These are phyloP conservation scores for Eucalyptus coolabah DNA, from an alignment of 345 rosid genomes.

Conservation along the genomic window DNA sequence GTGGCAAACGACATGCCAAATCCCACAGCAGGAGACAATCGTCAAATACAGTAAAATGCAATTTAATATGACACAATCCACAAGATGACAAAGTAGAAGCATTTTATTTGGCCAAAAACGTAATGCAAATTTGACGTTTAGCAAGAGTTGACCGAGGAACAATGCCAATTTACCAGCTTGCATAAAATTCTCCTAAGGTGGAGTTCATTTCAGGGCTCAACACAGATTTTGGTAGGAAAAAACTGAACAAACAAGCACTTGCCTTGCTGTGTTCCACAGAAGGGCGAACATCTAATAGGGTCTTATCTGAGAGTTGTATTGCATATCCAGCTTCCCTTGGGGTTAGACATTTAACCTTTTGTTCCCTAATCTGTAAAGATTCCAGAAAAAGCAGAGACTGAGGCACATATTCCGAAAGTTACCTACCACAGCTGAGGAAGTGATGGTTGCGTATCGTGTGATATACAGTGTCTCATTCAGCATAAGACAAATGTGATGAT, in stretches of 20 bases:
- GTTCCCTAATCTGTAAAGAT: constrained; percentile 54
- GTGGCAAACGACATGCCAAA: background rate
- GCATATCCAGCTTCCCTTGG: constrained; percentile 94
- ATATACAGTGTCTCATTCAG: background rate
- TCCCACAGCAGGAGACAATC: background rate
- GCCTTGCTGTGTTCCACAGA: constrained; percentile 67
- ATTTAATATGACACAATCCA: background rate
- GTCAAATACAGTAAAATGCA: background rate
- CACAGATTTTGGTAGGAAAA: background rate
- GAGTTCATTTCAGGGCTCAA: background rate
- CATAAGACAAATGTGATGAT: background rate
- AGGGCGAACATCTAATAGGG: constrained; percentile 77
- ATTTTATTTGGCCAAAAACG: background rate
- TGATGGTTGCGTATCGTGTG: background rate
- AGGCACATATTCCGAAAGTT: background rate
- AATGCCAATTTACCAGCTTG: background rate
- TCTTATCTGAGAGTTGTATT: constrained; percentile 68
- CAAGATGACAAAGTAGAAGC: background rate
- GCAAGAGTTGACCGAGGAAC: background rate
- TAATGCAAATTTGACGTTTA: background rate
- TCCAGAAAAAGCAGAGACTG: background rate
- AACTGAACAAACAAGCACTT: background rate
- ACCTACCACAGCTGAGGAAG: background rate
- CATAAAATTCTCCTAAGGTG: background rate
- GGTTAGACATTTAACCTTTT: constrained; percentile 68